Base-by-base conservation (phyloP, 148 eudicot genomes). In the Polygonum aviculare region DNA sequence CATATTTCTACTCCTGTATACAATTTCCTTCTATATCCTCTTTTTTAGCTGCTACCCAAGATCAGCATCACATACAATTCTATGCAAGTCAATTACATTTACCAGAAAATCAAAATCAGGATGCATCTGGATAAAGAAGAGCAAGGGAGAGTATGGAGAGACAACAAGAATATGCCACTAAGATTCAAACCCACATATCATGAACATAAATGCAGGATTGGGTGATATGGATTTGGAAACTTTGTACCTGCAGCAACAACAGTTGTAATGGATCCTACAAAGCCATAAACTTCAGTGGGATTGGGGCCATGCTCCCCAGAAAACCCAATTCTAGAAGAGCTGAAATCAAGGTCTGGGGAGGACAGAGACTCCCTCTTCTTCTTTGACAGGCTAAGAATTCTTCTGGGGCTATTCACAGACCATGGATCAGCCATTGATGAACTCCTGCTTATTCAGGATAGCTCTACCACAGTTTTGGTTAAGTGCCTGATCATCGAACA, bases 241-340 rank as follows among this genome's bases (percentile, higher is more conserved):
- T 26, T 71, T n/a, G 63, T 75, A 91, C 97, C 94, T 79, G 94
- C 87, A 75, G 94, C 91, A 52, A 88, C 93, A 76, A 87, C 91
- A 41, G 93, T 91, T 72, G 98, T 83, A 78, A 94, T 91, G 71
- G 94, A 85, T 38, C 98, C 98, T 52, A 91, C 98, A 79, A 94
- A 94, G 4, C 98, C 98, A 80, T 91, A 94, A 19, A 90, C 97
- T 85, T 94, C 98, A 44, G 91, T 87, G 60, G 90, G 93, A 50
- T 91, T 94, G 2, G 97, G 95, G 63, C 97, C 97, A 74, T 83
- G 91, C 74, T 91, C 94, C 76, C 94, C 90, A 79, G 98, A 90
- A 44, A 86, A 76, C 72, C 92, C 93, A 77, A 89, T 80, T 63
- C 86, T 88, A 47, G 88, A 87, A 72, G 84, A 81, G 72, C 81